phyloP scores from a whole-genome alignment of 208 protist genomes.

The Acanthamoeba lenticulata region DNA sequence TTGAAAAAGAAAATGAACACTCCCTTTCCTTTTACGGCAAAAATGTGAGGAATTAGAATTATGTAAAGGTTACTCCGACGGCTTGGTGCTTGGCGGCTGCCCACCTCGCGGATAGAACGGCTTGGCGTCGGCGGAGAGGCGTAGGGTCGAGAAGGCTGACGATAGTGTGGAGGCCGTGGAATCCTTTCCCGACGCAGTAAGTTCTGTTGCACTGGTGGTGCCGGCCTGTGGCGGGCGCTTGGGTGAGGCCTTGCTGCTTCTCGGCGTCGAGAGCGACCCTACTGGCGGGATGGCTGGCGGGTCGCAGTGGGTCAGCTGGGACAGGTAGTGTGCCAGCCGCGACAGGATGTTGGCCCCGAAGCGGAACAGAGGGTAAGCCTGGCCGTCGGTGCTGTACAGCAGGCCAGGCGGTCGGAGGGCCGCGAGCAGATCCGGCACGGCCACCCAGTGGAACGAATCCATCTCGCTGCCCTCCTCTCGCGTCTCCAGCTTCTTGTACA shows the following conservation, averaged over 20 bases:
- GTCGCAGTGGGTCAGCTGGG: background rate
- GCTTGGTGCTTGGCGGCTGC: too few species aligned
- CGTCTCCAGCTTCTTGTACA: background rate
- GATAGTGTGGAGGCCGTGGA: background rate
- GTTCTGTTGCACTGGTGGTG: background rate
- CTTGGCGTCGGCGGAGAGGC: background rate
- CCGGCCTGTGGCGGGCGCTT: too few species aligned
- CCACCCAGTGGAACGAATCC: constrained; percentile 19
- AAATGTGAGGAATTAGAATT: too few species aligned
- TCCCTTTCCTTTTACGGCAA: too few species aligned
- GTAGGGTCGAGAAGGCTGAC: too few species aligned
- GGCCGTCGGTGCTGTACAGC: background rate
- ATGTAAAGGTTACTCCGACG: too few species aligned
- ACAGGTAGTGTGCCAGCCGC: background rate
- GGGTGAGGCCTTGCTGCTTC: too few species aligned
- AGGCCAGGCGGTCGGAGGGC: background rate
- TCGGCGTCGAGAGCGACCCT: background rate
- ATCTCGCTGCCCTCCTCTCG: constrained; percentile 13
- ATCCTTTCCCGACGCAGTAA: background rate
- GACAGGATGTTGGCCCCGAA: background rate
- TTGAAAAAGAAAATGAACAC: too few species aligned
- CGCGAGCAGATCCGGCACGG: background rate
- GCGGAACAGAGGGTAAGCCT: constrained; percentile 1
- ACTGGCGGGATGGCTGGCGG: background rate
- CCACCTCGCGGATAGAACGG: background rate